Percentiles rank a stretch among this genome's conserved stretches.
Conservation (phyloP, 306 rosid species). For the Prosopis cineraria region DNA sequence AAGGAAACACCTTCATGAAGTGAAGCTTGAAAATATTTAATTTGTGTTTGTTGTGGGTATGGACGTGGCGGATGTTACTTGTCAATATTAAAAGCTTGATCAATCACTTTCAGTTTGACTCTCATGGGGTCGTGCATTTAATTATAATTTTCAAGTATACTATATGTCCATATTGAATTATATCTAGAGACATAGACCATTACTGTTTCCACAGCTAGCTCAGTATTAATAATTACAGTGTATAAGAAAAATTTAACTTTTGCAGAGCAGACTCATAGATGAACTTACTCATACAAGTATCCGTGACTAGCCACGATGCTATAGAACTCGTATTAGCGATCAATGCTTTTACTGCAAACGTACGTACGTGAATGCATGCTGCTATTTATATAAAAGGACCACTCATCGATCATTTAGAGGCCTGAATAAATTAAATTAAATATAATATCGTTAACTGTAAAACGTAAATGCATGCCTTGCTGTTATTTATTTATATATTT, state of each 20-base stretch:
- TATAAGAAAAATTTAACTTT: too few relatives aligned
- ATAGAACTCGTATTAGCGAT: not conserved
- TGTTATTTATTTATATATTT: not conserved
- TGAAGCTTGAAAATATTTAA: conserved; percentile 37
- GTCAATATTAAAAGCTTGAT: conserved; percentile 38
- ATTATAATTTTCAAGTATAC: not conserved
- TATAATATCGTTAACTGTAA: not conserved
- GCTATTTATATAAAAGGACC: not conserved
- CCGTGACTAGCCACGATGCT: not conserved
- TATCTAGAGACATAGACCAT: too few relatives aligned
- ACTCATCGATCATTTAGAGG: not conserved
- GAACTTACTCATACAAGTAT: not conserved
- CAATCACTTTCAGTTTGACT: conserved; percentile 57
- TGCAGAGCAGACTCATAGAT: too few relatives aligned
- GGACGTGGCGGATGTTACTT: conserved; percentile 26
- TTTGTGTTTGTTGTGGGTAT: not conserved
- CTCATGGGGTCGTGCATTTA: not conserved
- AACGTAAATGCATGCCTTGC: not conserved
- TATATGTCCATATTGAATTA: too few relatives aligned
- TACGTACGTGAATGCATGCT: not conserved
- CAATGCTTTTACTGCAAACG: not conserved
- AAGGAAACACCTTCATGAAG: not conserved
- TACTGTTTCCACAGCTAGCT: too few relatives aligned
- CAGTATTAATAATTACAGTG: too few relatives aligned
- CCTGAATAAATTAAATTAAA: too few relatives aligned